A percentile compares a stretch with the other conserved stretches of the same genome.
These are phyloP conservation scores for Fusarium nodosum DNA, from an alignment of 2,329 filamentous ascomycete species.

Conservation along the genomic window DNA sequence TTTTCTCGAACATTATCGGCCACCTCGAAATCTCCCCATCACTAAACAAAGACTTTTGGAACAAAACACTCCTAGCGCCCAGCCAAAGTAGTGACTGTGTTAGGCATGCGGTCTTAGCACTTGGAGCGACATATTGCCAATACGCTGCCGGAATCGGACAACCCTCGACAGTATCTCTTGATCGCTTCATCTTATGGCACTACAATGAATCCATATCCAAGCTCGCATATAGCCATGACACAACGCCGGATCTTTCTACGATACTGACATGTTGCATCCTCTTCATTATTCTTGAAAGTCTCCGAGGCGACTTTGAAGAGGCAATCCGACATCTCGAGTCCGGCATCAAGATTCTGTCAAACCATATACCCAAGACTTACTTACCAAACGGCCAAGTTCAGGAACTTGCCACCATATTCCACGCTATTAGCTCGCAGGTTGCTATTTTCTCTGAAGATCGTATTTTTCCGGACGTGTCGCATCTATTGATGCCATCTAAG, in stretches of 20 bases:
- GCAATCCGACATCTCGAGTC: slow-evolving; percentile 22
- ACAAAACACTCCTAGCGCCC: background rate
- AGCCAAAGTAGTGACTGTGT: slow-evolving; percentile 8
- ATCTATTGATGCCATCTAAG: background rate
- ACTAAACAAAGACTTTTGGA: slow-evolving; percentile 11
- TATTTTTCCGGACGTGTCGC: slow-evolving; percentile 9
- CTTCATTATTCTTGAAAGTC: slow-evolving; percentile 15
- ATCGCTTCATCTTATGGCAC: slow-evolving; percentile 5
- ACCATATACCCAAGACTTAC: background rate
- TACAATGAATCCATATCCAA: slow-evolving; percentile 15
- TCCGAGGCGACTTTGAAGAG: slow-evolving; percentile 15
- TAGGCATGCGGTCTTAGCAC: slow-evolving; percentile 6
- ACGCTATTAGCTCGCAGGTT: slow-evolving; percentile 17
- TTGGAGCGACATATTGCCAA: slow-evolving; percentile 11
- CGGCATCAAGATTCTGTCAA: slow-evolving; percentile 5
- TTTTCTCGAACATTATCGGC: slow-evolving; percentile 8
- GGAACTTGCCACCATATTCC: background rate
- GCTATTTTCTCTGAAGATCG: slow-evolving; percentile 11
- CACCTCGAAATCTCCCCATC: slow-evolving; percentile 7
- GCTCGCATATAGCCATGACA: background rate
- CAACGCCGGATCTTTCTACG: background rate
- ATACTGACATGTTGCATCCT: slow-evolving; percentile 13
- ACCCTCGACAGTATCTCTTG: background rate
- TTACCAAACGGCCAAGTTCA: slow-evolving; percentile 5
- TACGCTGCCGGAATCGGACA: background rate